Percentiles rank a stretch among this genome's conserved stretches.
phyloP scores from a whole-genome alignment of 495 filamentous ascomycete genomes.

The Cercophora sp. region DNA sequence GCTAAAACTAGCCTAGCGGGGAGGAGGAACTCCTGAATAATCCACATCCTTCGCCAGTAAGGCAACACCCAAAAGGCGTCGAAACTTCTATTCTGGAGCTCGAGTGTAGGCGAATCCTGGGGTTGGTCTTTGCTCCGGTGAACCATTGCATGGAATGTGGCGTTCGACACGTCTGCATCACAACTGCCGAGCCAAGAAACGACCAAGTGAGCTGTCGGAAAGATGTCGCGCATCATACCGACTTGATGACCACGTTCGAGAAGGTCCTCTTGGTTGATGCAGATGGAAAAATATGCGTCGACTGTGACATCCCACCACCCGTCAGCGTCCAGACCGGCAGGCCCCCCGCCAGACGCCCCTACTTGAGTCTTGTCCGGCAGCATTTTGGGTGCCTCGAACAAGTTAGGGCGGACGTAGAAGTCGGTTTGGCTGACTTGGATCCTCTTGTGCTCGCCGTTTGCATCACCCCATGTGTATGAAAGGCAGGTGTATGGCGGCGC shows the following conservation, averaged over 20 bases:
- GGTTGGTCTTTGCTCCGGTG: neutral
- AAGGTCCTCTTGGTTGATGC: neutral
- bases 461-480: neutral
- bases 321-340: too few species aligned
- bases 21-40: neutral
- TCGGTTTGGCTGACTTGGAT: neutral
- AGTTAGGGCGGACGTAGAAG: neutral
- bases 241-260: constrained; percentile 1
- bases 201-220: neutral
- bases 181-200: neutral
- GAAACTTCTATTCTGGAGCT: neutral
- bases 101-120: neutral
- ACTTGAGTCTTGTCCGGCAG: neutral
- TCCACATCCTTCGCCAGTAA: neutral
- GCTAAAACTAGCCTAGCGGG: neutral
- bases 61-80: neutral
- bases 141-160: neutral
- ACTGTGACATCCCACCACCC: neutral
- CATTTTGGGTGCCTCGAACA: neutral
- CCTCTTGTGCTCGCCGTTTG: neutral
- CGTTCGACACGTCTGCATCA: neutral
- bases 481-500: neutral
- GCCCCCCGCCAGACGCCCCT: too few species aligned
- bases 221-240: constrained; percentile 3
- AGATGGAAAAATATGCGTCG: neutral